Base-by-base conservation (phyloP, 225 moss, liverwort and hornwort species). In the Polytrichum formosum region DNA sequence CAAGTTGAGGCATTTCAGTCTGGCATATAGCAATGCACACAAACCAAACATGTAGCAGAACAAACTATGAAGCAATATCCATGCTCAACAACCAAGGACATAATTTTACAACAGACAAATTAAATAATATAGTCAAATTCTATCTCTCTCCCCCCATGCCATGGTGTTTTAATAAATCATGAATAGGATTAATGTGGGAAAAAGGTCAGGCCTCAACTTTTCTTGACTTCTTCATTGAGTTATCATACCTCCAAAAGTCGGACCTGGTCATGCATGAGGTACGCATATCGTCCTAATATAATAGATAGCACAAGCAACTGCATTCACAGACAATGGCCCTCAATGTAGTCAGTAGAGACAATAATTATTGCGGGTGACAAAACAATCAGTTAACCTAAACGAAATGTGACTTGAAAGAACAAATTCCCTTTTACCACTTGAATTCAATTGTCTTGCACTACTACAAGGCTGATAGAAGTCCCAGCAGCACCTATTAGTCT, bases 241-340 rank as follows among this genome's bases (percentile, higher is more conserved):
- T 35, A 22, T n/a, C 37, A 46, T 67, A 67, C 66, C 66, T 67
- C 35, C 26, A 67, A 46, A 25, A 46, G n/a, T 21, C 46, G 22
- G 66, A 67, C 66, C 53, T 67, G 53, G n/a, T 67, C 6, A 9
- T 26, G 66, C 66, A 67, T 67, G 25, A 67, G 66, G 37, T 35
- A 67, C 53, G 66, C 66, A 67, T 67, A 67, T 18, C 13, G 5
- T 22, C 35, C 25, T 46, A 53, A 35, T 18, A 67, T 25, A 35
- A 26, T 46, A 46, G 37, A 67, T 23, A 67, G 46, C 16, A 53
- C 66, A 25, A 67, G 37, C 66, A 67, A 35, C 66, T 67, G 66
- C 66, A 67, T 25, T 67, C 66, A 25, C n/a, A 67, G 25, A 53
- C 37, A 21, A 67, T 23, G 66, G 66, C 37, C 18, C 8, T 16